phyloP scores from a whole-genome alignment of 495 filamentous ascomycete species.

The Xylaria bambusicola region DNA sequence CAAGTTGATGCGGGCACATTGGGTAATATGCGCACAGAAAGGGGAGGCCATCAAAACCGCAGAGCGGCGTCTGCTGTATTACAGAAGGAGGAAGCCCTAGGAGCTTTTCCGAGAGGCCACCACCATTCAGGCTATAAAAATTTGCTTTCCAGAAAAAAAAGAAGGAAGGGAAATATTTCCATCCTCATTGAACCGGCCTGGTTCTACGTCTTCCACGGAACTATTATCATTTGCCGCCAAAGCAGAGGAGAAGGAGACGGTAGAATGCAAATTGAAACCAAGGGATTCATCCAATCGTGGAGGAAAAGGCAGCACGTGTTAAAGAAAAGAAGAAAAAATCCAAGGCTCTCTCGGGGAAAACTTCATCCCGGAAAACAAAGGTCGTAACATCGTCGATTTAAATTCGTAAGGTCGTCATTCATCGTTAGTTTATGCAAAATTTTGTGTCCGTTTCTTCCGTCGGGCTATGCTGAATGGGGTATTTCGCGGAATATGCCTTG shows the following conservation, averaged over 20 bases:
- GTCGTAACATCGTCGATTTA: slow-evolving; percentile 22
- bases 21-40: background rate
- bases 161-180: slow-evolving; percentile 1
- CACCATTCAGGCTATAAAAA: slow-evolving; percentile 3
- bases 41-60: slow-evolving; percentile 1
- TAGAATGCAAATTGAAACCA: slow-evolving; percentile 4
- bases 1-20: background rate
- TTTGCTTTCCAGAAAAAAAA: background rate
- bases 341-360: slow-evolving; percentile 12
- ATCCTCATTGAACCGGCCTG: slow-evolving; percentile 33
- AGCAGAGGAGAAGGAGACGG: slow-evolving; percentile 13
- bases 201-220: slow-evolving; percentile 27
- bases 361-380: slow-evolving; percentile 14
- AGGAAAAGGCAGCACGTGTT: slow-evolving; percentile 14
- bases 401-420: slow-evolving; percentile 29
- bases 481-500: slow-evolving; percentile 38
- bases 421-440: slow-evolving; percentile 37
- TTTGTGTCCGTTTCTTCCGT: slow-evolving; percentile 34
- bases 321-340: no score
- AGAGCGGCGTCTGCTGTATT: background rate
- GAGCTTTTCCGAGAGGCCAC: background rate
- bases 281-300: slow-evolving; percentile 7
- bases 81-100: background rate
- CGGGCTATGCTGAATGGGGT: slow-evolving; percentile 34
- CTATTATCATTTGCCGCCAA: slow-evolving; percentile 17